A percentile compares a stretch with the other conserved stretches of the same genome.
Conservation (phyloP, 75 land plant species). For the Sequoiadendron giganteum region DNA sequence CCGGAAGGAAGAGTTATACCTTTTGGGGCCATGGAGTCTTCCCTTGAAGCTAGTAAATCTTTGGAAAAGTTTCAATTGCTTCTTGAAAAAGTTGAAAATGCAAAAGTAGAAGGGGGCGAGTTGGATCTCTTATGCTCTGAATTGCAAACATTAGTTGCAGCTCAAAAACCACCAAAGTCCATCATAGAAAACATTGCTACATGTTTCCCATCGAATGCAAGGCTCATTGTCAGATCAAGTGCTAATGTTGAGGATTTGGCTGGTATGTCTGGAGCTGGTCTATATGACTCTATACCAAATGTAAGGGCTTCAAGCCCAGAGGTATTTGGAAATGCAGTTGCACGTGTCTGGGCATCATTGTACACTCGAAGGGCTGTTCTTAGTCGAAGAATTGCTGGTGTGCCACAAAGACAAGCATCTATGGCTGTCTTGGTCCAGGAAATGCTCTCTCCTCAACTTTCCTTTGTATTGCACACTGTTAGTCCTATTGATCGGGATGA, state of each 20-base stretch:
- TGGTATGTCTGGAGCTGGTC: conserved; percentile 99
- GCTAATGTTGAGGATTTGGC: conserved; percentile 99
- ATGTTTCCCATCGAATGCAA: conserved; percentile 41
- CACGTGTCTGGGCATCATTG: conserved; percentile 92
- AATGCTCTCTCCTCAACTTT: conserved; percentile 84
- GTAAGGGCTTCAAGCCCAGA: conserved; percentile 67
- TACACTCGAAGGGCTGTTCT: conserved; percentile 94
- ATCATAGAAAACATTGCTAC: conserved; percentile 36
- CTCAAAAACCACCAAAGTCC: conserved; percentile 44
- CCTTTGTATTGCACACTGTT: conserved; percentile 92
- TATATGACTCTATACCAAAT: conserved; percentile 95
- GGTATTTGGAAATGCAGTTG: conserved; percentile 73
- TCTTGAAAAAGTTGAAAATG: conserved; percentile 69
- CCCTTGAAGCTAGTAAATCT: conserved; percentile 55
- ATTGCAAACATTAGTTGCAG: conserved; percentile 60
- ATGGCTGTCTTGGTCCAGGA: conserved; percentile 98
- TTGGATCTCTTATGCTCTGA: conserved; percentile 71
- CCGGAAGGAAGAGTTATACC: conserved; percentile 87
- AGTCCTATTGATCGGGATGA: conserved; percentile 73
- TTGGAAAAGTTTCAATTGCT: conserved; percentile 44
- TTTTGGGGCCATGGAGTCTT: conserved; percentile 92
- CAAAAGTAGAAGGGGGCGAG: conserved; percentile 61
- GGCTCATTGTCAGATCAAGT: conserved; percentile 89
- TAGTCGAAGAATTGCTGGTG: conserved; percentile 83
- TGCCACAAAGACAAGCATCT: conserved; percentile 71